phyloP scores from a whole-genome alignment of 768 basidiomycete species.

The Solioccasus polychromus region DNA sequence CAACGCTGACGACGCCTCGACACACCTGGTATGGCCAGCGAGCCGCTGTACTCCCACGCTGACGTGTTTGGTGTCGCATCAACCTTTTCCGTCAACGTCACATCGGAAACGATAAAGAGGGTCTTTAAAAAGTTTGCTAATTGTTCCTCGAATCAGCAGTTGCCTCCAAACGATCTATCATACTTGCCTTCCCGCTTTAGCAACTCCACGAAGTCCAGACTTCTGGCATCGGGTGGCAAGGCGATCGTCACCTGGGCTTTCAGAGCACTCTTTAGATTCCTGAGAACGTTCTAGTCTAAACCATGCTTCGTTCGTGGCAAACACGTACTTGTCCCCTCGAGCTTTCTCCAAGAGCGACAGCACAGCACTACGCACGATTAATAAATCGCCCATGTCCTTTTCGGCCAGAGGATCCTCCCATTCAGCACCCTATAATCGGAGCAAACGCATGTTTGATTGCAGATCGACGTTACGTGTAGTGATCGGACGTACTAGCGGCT shows the following conservation, averaged over 20 bases:
- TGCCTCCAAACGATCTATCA: background rate
- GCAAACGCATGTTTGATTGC: background rate
- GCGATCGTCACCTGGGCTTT: conserved; percentile 74
- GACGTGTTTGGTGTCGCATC: conserved; percentile 39
- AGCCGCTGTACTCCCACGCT: conserved; percentile 49
- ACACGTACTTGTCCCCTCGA: conserved; percentile 63
- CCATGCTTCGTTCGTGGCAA: background rate
- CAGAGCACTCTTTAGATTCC: conserved; percentile 69
- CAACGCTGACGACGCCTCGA: background rate
- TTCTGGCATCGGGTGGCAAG: conserved; percentile 38
- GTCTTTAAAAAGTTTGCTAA: conserved; percentile 64
- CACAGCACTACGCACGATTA: conserved; percentile 59
- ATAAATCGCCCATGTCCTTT: conserved; percentile 59
- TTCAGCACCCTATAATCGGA: conserved; percentile 42
- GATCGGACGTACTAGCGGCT: conserved; percentile 51
- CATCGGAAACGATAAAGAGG: conserved; percentile 81
- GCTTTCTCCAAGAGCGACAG: conserved; percentile 74
- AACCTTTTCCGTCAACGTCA: conserved; percentile 46
- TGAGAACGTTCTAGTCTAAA: conserved; percentile 27
- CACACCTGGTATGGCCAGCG: conserved; percentile 46
- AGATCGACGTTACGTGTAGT: background rate
- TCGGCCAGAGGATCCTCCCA: conserved; percentile 64
- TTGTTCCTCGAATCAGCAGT: background rate
- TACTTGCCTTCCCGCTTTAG: conserved; percentile 43
- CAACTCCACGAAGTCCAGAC: conserved; percentile 33